phyloP scores from a whole-genome alignment of 2,329 filamentous ascomycete species.

The Albophoma yamanashiensis region DNA sequence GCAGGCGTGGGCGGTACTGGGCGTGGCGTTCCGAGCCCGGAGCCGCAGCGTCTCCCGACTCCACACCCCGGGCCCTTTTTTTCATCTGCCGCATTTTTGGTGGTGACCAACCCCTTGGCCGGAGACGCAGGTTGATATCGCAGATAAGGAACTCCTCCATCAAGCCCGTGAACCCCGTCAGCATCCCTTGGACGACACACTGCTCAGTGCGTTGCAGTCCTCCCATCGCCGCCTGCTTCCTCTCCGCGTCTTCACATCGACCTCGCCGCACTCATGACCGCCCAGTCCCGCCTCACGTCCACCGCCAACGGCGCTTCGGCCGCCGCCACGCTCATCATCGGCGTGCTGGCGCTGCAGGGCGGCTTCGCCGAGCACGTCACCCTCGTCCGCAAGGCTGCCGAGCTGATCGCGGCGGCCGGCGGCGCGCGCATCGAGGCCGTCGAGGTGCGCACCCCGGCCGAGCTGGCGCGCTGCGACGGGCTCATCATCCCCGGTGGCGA shows the following conservation, averaged over 20 bases:
- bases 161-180: not conserved
- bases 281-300: conserved; percentile 2
- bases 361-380: conserved; percentile 84
- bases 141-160: not conserved
- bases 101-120: not conserved
- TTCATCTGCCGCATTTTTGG: not conserved
- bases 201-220: not conserved
- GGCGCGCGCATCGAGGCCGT: conserved; percentile 47
- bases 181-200: not conserved
- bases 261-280: conserved; percentile 10
- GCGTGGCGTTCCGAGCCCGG: not conserved
- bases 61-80: not conserved
- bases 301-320: not conserved
- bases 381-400: conserved; percentile 59
- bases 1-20: not conserved
- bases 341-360: conserved; percentile 72
- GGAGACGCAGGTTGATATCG: not conserved
- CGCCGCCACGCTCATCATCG: conserved; percentile 36
- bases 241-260: not conserved
- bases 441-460: conserved; percentile 66
- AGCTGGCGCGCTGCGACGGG: conserved; percentile 66
- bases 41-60: not conserved
- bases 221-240: not conserved
- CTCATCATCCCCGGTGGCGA: conserved; percentile 90
- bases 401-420: conserved; percentile 26